A percentile compares a stretch with the other conserved stretches of the same genome.
These are phyloP conservation scores for Colletotrichum eleusines DNA, from an alignment of 2,329 filamentous ascomycete species.

Conservation along the genomic window DNA sequence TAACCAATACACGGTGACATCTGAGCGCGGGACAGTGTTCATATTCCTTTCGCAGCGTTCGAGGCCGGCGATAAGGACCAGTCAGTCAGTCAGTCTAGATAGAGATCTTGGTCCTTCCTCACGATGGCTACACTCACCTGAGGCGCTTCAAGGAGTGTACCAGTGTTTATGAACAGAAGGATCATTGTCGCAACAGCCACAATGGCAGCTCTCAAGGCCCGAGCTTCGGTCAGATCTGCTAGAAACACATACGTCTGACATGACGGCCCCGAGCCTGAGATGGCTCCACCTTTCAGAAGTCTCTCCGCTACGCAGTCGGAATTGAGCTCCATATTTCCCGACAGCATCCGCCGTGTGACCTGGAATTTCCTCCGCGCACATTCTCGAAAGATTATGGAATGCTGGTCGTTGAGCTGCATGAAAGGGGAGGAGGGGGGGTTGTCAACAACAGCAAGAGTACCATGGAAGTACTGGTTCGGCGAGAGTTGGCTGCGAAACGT, in stretches of 20 bases:
- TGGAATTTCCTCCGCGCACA: background rate
- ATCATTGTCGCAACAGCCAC: background rate
- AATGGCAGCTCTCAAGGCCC: background rate
- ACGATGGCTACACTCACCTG: background rate
- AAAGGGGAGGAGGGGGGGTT: background rate
- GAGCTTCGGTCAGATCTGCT: background rate
- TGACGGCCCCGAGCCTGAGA: background rate
- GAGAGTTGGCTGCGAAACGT: slow-evolving; percentile 8
- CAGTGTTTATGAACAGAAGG: too few species aligned
- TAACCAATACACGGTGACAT: slow-evolving; percentile 37
- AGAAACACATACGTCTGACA: background rate
- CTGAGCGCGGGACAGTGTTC: background rate
- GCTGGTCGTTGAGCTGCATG: background rate
- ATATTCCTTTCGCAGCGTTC: background rate
- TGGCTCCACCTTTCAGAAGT: background rate
- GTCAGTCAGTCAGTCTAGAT: background rate
- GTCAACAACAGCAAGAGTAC: background rate
- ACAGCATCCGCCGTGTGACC: slow-evolving; percentile 23
- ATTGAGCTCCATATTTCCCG: slow-evolving; percentile 1
- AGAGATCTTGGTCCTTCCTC: background rate
- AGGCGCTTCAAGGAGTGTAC: background rate
- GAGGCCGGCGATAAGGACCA: background rate
- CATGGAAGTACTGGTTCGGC: slow-evolving; percentile 11
- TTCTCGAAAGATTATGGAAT: background rate
- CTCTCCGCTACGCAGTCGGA: slow-evolving; percentile 14